Percentiles rank a stretch among this genome's conserved stretches.
Conservation (phyloP, 805 yeast genomes). For the Diddensiella transvaalensis region DNA sequence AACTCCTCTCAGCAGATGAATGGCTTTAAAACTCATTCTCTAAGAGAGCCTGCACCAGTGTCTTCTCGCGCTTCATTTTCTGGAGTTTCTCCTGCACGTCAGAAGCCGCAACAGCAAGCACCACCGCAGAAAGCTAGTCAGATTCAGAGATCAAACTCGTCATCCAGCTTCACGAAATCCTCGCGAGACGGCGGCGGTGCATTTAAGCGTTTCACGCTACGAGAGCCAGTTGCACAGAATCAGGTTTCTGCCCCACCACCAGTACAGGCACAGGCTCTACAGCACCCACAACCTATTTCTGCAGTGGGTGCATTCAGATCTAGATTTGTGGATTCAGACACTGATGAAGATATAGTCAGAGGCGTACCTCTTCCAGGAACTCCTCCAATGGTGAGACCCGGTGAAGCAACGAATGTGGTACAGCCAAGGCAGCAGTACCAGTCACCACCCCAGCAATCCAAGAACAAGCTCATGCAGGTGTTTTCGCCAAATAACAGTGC, state of each 20-base stretch:
- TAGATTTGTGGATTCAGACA: slow-evolving; percentile 34
- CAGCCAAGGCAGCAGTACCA: neutral
- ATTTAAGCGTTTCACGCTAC: slow-evolving; percentile 9
- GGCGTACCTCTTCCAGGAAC: neutral
- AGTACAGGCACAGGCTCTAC: neutral
- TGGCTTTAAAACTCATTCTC: slow-evolving; percentile 16
- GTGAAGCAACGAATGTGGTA: too few species aligned
- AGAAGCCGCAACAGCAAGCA: too few species aligned
- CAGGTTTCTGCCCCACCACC: neutral
- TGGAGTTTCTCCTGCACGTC: too few species aligned
- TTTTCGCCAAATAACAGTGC: slow-evolving; percentile 32
- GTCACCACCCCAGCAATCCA: slow-evolving; percentile 7
- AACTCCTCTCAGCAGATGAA: slow-evolving; percentile 1
- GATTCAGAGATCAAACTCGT: slow-evolving; percentile 7
- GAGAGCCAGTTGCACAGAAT: slow-evolving; percentile 3
- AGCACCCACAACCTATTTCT: neutral
- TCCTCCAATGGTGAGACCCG: slow-evolving; percentile 1
- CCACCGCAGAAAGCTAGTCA: too few species aligned
- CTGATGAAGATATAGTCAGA: slow-evolving; percentile 27
- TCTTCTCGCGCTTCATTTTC: too few species aligned
- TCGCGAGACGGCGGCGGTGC: neutral
- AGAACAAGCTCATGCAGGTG: slow-evolving; percentile 22
- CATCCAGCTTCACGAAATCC: slow-evolving; percentile 12
- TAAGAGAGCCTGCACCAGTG: neutral
- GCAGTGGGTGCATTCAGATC: slow-evolving; percentile 24